Evolutionary conservation across 352 stramenopile genomes (phyloP).

Genomic region (Globisporangium cederbergense): DNA sequence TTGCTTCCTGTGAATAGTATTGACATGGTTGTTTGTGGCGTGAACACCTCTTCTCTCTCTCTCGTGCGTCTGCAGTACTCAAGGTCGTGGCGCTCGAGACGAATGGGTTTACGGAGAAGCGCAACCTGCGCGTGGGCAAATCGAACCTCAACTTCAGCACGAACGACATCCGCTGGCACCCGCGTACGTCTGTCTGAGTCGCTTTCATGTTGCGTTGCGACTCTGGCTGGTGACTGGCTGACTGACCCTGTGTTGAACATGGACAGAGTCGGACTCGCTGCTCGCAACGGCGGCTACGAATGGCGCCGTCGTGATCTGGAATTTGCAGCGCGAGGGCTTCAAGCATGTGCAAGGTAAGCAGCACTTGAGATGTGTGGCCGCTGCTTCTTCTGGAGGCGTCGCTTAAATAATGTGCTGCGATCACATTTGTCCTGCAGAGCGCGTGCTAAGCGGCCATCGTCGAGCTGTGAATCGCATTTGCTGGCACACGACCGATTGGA

Average conservation of each 20-base stretch:
- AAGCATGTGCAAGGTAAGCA: conserved; percentile 81
- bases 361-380: not conserved
- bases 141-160: conserved; percentile 86
- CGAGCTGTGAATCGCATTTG: conserved; percentile 87
- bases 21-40: not conserved
- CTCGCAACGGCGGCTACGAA: conserved; percentile 85
- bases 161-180: conserved; percentile 88
- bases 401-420: not conserved
- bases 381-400: not conserved
- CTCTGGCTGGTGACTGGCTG: not conserved
- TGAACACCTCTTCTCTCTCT: not conserved
- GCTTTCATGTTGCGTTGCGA: not conserved
- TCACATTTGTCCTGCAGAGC: conserved; percentile 35
- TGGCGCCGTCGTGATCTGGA: conserved; percentile 84
- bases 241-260: not conserved
- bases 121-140: conserved; percentile 82
- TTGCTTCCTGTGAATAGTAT: no score
- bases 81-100: conserved; percentile 82
- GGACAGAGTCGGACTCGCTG: conserved; percentile 73
- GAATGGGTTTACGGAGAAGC: conserved; percentile 75
- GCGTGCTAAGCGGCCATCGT: conserved; percentile 76
- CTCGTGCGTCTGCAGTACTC: conserved; percentile 39
- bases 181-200: conserved; percentile 37
- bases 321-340: conserved; percentile 82
- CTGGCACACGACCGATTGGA: conserved; percentile 80